Percentiles rank a stretch among this genome's conserved stretches.
These are phyloP conservation scores for Cercospora zeina DNA, from an alignment of 2,329 filamentous ascomycete genomes.

Conservation along the genomic window DNA sequence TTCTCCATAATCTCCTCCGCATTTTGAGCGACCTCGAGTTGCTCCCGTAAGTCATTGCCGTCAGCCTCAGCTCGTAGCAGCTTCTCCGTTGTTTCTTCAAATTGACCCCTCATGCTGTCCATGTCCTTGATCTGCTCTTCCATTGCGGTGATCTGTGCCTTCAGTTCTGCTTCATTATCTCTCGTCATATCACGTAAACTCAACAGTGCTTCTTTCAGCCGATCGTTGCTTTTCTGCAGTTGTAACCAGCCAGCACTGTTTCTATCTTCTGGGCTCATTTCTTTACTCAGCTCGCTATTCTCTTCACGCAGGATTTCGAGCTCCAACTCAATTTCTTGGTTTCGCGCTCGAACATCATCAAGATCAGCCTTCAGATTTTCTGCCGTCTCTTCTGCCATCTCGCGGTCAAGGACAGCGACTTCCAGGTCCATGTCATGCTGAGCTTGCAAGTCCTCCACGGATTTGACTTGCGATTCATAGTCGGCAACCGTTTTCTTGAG, in stretches of 20 bases:
- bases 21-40: constrained; percentile 82
- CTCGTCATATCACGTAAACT: constrained; percentile 83
- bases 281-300: constrained; percentile 77
- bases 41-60: constrained; percentile 82
- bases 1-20: constrained; percentile 95
- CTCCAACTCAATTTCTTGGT: constrained; percentile 84
- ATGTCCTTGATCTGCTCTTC: constrained; percentile 47
- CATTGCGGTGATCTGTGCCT: constrained; percentile 55
- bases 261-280: constrained; percentile 85
- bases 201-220: constrained; percentile 80
- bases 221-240: constrained; percentile 86
- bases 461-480: constrained; percentile 66
- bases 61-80: constrained; percentile 70
- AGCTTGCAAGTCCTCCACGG: constrained; percentile 71
- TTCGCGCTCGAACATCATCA: constrained; percentile 70
- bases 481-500: constrained; percentile 77
- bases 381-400: constrained; percentile 93
- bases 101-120: constrained; percentile 57
- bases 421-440: constrained; percentile 85
- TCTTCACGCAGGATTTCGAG: constrained; percentile 84
- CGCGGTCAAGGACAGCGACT: constrained; percentile 81
- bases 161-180: constrained; percentile 78
- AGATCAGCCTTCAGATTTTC: constrained; percentile 80
- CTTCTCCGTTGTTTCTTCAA: constrained; percentile 69
- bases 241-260: constrained; percentile 86